A percentile compares a stretch with the other conserved stretches of the same genome.
Conservation (phyloP, 2,329 filamentous ascomycete species). For the Teratosphaeria destructans region DNA sequence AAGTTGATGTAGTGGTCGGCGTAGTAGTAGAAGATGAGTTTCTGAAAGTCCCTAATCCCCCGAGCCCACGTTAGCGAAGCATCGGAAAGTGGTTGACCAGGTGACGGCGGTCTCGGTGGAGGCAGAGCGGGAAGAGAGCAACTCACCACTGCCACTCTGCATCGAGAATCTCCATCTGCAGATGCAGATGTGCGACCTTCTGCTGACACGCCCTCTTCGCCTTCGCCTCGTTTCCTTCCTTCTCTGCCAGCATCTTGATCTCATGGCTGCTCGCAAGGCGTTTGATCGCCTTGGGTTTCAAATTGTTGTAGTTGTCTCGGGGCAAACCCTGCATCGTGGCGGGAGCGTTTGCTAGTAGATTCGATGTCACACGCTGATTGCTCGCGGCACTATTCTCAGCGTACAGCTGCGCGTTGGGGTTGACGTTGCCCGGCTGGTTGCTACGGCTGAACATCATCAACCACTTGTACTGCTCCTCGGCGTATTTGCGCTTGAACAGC, state of each 20-base stretch:
- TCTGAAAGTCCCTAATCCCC: constrained; percentile 90
- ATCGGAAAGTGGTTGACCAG: neutral
- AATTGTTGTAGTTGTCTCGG: constrained; percentile 41
- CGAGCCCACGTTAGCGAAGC: neutral
- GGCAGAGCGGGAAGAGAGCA: neutral
- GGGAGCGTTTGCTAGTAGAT: constrained; percentile 8
- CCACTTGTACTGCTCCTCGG: constrained; percentile 95
- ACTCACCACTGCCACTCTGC: constrained; percentile 97
- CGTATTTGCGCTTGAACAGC: constrained; percentile 79
- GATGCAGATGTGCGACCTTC: constrained; percentile 85
- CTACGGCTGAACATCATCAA: constrained; percentile 84
- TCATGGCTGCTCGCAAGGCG: constrained; percentile 86
- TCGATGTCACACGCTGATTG: neutral
- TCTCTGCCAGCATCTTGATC: constrained; percentile 78
- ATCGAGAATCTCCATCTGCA: constrained; percentile 98
- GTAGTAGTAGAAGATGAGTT: constrained; percentile 98
- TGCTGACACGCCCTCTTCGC: constrained; percentile 94
- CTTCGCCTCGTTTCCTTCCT: constrained; percentile 95
- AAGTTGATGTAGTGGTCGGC: constrained; percentile 98
- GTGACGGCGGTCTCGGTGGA: no score
- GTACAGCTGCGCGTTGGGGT: constrained; percentile 24
- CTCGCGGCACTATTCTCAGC: constrained; percentile 15
- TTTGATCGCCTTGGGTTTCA: constrained; percentile 95
- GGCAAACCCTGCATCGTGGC: constrained; percentile 20
- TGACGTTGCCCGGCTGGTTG: constrained; percentile 23